Base-by-base conservation (phyloP, 805 yeast genomes). In the Yamadazyma ubonensis region DNA sequence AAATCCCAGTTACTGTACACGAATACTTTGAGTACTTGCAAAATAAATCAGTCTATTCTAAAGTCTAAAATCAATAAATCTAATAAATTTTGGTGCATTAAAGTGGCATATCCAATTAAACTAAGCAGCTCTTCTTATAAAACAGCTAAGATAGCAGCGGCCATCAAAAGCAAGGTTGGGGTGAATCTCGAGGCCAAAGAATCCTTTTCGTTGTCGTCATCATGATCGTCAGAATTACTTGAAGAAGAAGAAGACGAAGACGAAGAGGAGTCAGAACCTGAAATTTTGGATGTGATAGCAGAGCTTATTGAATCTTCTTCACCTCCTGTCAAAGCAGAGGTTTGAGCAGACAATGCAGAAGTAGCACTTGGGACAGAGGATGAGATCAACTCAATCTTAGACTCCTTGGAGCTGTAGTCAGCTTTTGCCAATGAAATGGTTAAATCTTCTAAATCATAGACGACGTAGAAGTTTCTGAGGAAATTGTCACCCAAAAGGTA, bases 401-500 rank as follows among this genome's bases (percentile, higher is more conserved):
- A 58, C 11, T 53, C 52, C 36, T 44, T 28, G 16, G 63, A 49
- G 14, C 22, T 29, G 39, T 54, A 54, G 14, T 46, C 46, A 25
- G 43, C 59, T 27, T 54, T 60, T 3, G 63, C 84, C 52, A 83
- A 46, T 5, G 84, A 77, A 27, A 83, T 62, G 50, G 75, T 68
- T 33, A 59, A 59, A 51, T 72, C 71, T 25, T 78, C 85, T 38
- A 80, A 59, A 57, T 83, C 83, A 57, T 73, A 80, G 11, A 80
- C 85, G 16, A 78, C 67, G 56, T 81, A 83, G 2, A 80, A 79
- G 41, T 75, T 71, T 38, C 85, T 67, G 48, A 84, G 59, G 52
- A 83, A 74, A 32, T 74, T 71, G 52, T 81, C 88, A 10, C 91
- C 91, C 23, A 84, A 63, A 39, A 79, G 67, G 16, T 61, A 51